phyloP scores from a whole-genome alignment of 345 rosid species.

The Cochlearia excelsa region DNA sequence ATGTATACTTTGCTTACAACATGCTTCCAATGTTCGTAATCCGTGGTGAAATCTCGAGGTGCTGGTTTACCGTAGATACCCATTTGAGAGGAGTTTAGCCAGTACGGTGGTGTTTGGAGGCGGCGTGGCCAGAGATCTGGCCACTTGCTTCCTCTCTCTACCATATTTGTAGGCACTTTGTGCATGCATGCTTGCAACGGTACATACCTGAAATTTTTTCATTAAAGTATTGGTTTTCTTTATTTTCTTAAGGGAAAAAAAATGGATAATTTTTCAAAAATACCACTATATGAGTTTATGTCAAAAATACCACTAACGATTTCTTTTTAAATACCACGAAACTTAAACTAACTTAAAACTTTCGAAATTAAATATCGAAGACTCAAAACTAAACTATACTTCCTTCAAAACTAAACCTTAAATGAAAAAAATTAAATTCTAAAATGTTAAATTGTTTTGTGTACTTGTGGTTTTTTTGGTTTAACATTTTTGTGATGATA shows the following conservation, averaged over 20 bases:
- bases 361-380: no score
- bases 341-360: no score
- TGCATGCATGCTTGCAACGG: conserved; percentile 88
- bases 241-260: background rate
- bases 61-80: conserved; percentile 94
- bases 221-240: background rate
- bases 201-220: conserved; percentile 58
- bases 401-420: no score
- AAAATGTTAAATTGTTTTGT: no score
- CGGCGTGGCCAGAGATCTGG: conserved; percentile 74
- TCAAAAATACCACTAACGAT: no score
- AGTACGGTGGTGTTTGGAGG: conserved; percentile 62
- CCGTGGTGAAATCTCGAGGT: conserved; percentile 66
- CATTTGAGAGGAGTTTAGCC: conserved; percentile 82
- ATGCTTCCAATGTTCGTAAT: conserved; percentile 75
- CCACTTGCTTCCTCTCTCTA: conserved; percentile 70
- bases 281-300: no score
- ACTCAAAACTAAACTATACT: no score
- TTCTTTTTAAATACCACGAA: no score
- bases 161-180: conserved; percentile 42
- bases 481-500: no score
- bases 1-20: conserved; percentile 66
- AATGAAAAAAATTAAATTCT: no score
- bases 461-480: no score
- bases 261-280: no score